Percentiles rank a stretch among this genome's conserved stretches.
phyloP scores from a whole-genome alignment of 192 early-diverging fungal species.

The Coemansia sp. region DNA sequence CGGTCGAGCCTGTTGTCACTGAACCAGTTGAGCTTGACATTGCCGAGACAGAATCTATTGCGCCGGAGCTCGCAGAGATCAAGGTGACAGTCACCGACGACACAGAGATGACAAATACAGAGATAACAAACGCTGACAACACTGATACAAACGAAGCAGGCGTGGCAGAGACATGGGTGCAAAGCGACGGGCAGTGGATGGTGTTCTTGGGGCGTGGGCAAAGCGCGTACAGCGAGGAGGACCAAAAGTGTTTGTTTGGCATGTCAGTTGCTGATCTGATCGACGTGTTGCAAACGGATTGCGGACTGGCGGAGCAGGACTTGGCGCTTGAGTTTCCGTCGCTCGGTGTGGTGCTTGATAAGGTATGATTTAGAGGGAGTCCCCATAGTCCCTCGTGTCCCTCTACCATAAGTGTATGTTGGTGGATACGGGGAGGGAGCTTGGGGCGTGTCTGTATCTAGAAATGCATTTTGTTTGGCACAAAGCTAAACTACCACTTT shows the following conservation, averaged over 20 bases:
- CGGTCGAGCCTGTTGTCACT: background rate
- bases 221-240: constrained; percentile 19
- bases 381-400: background rate
- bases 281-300: constrained; percentile 30
- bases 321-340: constrained; percentile 51
- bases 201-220: constrained; percentile 41
- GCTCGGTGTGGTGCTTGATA: constrained; percentile 36
- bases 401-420: background rate
- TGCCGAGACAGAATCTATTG: too few relatives aligned
- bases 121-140: background rate
- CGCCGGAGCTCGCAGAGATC: too few relatives aligned
- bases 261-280: constrained; percentile 42
- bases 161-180: constrained; percentile 43
- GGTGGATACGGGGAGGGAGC: background rate
- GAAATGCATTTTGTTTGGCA: background rate
- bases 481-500: background rate
- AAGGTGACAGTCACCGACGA: background rate
- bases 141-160: background rate
- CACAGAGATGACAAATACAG: background rate
- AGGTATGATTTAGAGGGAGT: constrained; percentile 26
- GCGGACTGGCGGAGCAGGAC: constrained; percentile 22
- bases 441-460: background rate
- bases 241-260: constrained; percentile 24
- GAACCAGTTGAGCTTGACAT: too few relatives aligned
- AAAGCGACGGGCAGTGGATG: constrained; percentile 47